Conservation (phyloP, 1,139 yeast genomes). For the Debaryomyces subglobosus region DNA sequence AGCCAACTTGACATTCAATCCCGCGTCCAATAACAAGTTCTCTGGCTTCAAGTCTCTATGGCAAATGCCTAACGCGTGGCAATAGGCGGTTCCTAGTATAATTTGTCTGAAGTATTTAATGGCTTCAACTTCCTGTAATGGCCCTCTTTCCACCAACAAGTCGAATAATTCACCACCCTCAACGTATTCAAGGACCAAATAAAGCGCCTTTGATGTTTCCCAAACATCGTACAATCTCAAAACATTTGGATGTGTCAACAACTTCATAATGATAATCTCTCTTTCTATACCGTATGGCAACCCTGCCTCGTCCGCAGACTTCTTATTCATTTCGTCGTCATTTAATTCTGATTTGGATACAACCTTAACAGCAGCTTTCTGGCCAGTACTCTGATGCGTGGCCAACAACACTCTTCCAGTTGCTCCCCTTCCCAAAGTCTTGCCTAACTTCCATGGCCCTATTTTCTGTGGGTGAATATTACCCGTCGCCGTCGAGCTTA, state of each 20-base stretch:
- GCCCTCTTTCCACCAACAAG: conserved; percentile 76
- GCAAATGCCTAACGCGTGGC: conserved; percentile 79
- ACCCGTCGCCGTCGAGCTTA: conserved; percentile 27
- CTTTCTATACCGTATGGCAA: conserved; percentile 82
- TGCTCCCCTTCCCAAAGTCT: conserved; percentile 80
- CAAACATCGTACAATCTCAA: conserved; percentile 78
- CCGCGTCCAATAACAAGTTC: conserved; percentile 66
- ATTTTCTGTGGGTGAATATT: conserved; percentile 52
- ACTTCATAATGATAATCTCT: conserved; percentile 81
- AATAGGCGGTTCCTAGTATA: conserved; percentile 76
- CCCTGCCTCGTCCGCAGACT: conserved; percentile 49
- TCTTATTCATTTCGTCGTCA: conserved; percentile 39
- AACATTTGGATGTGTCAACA: conserved; percentile 75
- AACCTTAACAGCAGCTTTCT: conserved; percentile 79
- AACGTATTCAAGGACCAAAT: conserved; percentile 75
- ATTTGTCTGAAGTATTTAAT: conserved; percentile 76
- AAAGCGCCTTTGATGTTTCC: conserved; percentile 79
- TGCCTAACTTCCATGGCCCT: conserved; percentile 83
- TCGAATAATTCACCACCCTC: conserved; percentile 86
- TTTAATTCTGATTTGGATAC: conserved; percentile 65
- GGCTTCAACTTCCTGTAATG: conserved; percentile 75
- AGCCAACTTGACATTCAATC: conserved; percentile 73
- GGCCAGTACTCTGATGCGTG: conserved; percentile 68
- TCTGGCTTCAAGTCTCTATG: conserved; percentile 85
- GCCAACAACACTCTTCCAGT: conserved; percentile 80